Percentiles rank a stretch among this genome's conserved stretches.
Conservation (phyloP, 805 yeast genomes). For the Priceomyces haplophilus region DNA sequence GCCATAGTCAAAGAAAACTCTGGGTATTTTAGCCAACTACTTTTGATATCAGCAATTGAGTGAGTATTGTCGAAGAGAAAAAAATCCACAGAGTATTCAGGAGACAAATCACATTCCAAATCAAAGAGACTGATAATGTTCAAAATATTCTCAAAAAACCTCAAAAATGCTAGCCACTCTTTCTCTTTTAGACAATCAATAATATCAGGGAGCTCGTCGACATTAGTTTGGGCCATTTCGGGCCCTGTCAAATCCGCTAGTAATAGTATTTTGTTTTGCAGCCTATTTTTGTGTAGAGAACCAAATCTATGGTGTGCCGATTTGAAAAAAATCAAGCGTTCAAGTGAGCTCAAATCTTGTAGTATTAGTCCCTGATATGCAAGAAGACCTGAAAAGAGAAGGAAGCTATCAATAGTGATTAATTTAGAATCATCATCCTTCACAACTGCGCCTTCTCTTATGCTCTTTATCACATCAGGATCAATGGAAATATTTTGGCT, state of each 20-base stretch:
- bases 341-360: conserved; percentile 18
- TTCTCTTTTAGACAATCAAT: conserved; percentile 9
- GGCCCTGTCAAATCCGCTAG: too few relatives aligned
- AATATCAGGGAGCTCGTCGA: neutral
- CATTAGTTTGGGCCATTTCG: neutral
- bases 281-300: too few relatives aligned
- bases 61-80: neutral
- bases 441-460: conserved; percentile 4
- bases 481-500: conserved; percentile 1
- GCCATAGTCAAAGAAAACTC: conserved; percentile 15
- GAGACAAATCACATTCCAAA: conserved; percentile 22
- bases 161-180: conserved; percentile 30
- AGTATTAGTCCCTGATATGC: conserved; percentile 24
- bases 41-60: conserved; percentile 6
- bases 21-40: conserved; percentile 19
- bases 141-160: conserved; percentile 24
- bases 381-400: conserved; percentile 30
- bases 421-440: conserved; percentile 17
- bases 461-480: conserved; percentile 5
- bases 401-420: conserved; percentile 32
- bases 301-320: conserved; percentile 22
- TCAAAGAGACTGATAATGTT: conserved; percentile 34
- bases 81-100: neutral
- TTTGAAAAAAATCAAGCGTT: conserved; percentile 33
- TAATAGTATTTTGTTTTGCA: neutral